Base-by-base conservation (phyloP, 345 rosid genomes). In the Aquilaria yunnanensis region DNA sequence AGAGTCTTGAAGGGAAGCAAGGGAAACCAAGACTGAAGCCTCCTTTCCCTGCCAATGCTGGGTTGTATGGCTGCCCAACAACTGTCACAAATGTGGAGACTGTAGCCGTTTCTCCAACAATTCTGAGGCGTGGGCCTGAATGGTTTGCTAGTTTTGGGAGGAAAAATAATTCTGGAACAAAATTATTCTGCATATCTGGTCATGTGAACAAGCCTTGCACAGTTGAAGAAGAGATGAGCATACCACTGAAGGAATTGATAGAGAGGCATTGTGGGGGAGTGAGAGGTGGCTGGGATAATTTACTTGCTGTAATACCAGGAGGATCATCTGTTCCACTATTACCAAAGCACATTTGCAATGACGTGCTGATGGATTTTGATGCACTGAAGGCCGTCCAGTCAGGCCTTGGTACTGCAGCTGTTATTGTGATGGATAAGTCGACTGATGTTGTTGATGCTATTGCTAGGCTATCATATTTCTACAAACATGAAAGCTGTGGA, bases 91-190 rank as follows among this genome's bases (percentile, higher is more conserved):
- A 90, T 69, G 99, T 90, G 53, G 99, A 94, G 76, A 90, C 97
- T 3, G 93, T 94, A 43, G 95, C 97, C 52, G 96, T 94, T 74
- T 94, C 99, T 58, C 99, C 99, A 64, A 88, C 96, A 50, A 90
- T 94, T 68, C 71, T 94, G 68, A 81, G 96, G 75, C 97, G 96
- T 60, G 96, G 98, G 12, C 99, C 97, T 9, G 97, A 94, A 63
- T 88, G 99, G 97, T 90, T 94, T 81, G 83, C 97, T n/a, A 87
- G 99, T 74, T 94, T 94, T 56, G 99, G 99, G 54, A 76, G 98
- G 81, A 92, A 89, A 77, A 89, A 92, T 67, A 92, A 92, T 76
- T 67, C 96, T 10, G 96, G 98, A 56, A 89, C 98, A 51, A 89
- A 89, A 68, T 72, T 89, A 67, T 92, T 78, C 55, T 92, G 98